Evolutionary conservation across 192 early-diverging fungal species (phyloP).

Genomic region (Backusella luteola): DNA sequence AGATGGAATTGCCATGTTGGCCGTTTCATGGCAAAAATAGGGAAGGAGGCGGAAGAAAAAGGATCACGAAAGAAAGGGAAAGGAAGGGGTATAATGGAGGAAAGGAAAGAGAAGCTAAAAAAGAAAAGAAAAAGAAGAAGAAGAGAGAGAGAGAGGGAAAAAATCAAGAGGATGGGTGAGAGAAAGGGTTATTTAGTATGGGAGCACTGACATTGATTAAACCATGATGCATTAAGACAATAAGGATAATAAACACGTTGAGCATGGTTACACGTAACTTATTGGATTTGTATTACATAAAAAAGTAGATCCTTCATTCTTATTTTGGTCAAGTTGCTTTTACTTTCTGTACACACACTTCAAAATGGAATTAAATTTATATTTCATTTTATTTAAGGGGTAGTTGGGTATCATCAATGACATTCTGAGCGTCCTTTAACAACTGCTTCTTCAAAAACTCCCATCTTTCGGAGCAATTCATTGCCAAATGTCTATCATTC

Average conservation of each 20-base stretch:
- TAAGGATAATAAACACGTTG: constrained; percentile 18
- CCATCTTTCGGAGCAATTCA: constrained; percentile 25
- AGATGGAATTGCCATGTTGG: background rate
- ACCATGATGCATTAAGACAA: constrained; percentile 10
- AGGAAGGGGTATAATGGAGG: constrained; percentile 3
- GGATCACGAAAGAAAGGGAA: background rate
- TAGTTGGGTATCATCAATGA: background rate
- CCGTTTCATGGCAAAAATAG: constrained; percentile 4
- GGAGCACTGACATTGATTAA: constrained; percentile 22
- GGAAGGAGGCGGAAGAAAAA: background rate
- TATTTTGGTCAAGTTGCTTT: background rate
- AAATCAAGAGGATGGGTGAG: background rate
- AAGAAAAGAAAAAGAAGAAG: background rate
- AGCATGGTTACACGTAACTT: constrained; percentile 17
- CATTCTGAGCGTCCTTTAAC: constrained; percentile 2
- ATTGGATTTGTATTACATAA: constrained; percentile 5
- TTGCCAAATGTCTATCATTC: constrained; percentile 11
- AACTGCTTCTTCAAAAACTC: constrained; percentile 20
- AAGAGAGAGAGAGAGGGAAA: background rate
- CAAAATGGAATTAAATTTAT: background rate
- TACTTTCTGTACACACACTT: background rate
- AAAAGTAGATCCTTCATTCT: background rate
- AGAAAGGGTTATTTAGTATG: background rate
- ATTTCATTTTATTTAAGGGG: background rate
- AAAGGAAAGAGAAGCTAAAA: background rate